Evolutionary conservation across 139 green algal species (phyloP), one percentile per base, ranked within the genome.

Genomic region (Chlorella vulgaris): DNA sequence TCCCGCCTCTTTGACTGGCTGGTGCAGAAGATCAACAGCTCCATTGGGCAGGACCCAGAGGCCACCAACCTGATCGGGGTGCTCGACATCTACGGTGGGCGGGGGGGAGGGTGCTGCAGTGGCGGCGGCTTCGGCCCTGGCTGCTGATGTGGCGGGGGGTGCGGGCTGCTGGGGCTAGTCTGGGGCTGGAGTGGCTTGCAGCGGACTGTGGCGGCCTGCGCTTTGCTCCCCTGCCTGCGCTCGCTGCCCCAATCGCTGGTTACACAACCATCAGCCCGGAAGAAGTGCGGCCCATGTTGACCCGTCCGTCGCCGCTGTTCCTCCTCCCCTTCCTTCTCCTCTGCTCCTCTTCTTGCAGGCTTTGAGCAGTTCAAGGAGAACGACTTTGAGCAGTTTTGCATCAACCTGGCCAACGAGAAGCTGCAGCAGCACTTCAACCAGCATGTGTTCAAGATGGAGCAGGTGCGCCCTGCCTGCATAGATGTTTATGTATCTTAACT

Each of bases 381-480:
- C 88, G 73, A 83, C 71, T 96, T 97, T 82, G 95, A 98, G 90
- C 95, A 98, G 91, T 95, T 98, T 55, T 98, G 95, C 89, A 98
- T 98, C 90, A 98, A 98, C 89, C 94, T 97, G 61, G 95, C 95
- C 42, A 98, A 98, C 78, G 95, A 98, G 89, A 92, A 94, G 58
- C 90, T 99, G 83, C 97, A 99, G 92, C 97, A 99, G 90, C 97
- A 99, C 87, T 99, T 99, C 93, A 99, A 99, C 88, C 91, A 96
- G 85, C 95, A 98, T 84, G 94, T 98, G n/a, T 98, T 98, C 90
- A 98, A 98, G 91, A 94, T 96, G 94, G 97, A 99, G 93, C 97
- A 99, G 90, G 88, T 88, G 40, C 22, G 29, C 51, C 33, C 18
- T 18, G 69, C 15, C n/a, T n/a, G n/a, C n/a, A n/a, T n/a, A n/a